Conservation (phyloP, 495 filamentous ascomycete species). For the Delitschia confertaspora region DNA sequence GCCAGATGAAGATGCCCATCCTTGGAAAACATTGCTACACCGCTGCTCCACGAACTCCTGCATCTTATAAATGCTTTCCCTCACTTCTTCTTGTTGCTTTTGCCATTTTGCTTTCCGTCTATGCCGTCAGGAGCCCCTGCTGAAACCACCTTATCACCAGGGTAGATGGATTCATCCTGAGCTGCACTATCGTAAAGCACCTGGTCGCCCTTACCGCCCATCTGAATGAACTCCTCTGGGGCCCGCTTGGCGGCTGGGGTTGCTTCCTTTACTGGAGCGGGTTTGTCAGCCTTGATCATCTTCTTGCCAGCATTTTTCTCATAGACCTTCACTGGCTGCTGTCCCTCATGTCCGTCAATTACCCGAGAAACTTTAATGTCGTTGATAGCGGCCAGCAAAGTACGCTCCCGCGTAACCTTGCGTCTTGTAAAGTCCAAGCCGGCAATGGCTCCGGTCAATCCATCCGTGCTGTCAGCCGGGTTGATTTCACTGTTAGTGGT, state of each 20-base stretch:
- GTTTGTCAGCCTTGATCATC: conserved; percentile 19
- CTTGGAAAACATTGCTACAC: too few species aligned
- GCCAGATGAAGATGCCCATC: too few species aligned
- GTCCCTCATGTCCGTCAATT: conserved; percentile 44
- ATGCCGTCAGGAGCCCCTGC: conserved; percentile 1
- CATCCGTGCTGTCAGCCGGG: conserved; percentile 81
- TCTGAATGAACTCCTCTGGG: conserved; percentile 64
- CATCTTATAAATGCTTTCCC: too few species aligned
- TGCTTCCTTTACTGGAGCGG: conserved; percentile 41
- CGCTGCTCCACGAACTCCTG: too few species aligned
- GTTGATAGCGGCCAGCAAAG: conserved; percentile 74
- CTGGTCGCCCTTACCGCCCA: conserved; percentile 79
- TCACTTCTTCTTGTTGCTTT: too few species aligned
- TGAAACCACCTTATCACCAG: neutral
- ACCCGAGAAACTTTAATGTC: conserved; percentile 60
- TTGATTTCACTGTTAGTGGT: conserved; percentile 43
- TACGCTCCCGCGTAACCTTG: conserved; percentile 71
- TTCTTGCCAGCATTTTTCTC: conserved; percentile 51
- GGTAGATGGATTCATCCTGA: conserved; percentile 43
- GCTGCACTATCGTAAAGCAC: conserved; percentile 62
- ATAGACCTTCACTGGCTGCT: conserved; percentile 63
- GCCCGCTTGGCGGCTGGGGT: conserved; percentile 55
- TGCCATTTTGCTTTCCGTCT: too few species aligned
- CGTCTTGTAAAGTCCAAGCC: conserved; percentile 77
- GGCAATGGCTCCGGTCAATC: conserved; percentile 71